Evolutionary conservation across 495 filamentous ascomycete genomes (phyloP).

Genomic region (Penicillium cosmopolitanum): DNA sequence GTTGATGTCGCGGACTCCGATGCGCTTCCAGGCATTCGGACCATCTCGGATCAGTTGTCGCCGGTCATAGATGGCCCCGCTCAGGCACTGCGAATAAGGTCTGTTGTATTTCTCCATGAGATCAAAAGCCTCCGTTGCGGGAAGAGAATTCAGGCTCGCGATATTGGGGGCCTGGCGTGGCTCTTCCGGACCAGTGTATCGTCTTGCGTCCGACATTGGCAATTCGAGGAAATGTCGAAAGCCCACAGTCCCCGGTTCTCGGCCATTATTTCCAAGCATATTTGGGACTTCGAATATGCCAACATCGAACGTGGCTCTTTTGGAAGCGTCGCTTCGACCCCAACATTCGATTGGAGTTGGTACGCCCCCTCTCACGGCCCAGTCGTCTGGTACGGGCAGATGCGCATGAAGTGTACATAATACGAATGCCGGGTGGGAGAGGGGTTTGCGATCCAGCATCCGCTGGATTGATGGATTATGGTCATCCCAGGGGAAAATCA

Average conservation of each 20-base stretch:
- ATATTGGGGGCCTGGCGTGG: conserved; percentile 34
- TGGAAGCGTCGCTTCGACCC: conserved; percentile 31
- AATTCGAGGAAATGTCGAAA: conserved; percentile 74
- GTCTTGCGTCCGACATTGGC: conserved; percentile 63
- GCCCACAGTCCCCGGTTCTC: conserved; percentile 76
- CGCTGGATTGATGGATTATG: conserved; percentile 63
- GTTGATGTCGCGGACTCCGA: conserved; percentile 46
- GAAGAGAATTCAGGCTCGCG: conserved; percentile 34
- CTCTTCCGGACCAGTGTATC: conserved; percentile 38
- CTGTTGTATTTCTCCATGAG: conserved; percentile 40
- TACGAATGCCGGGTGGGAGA: conserved; percentile 52
- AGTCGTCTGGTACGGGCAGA: conserved; percentile 44
- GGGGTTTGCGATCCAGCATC: conserved; percentile 58
- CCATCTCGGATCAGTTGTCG: conserved; percentile 40
- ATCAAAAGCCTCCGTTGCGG: conserved; percentile 40
- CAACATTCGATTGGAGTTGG: conserved; percentile 32
- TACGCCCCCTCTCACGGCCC: conserved; percentile 37
- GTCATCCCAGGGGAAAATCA: conserved; percentile 70
- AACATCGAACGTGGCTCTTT: conserved; percentile 59
- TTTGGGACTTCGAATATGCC: conserved; percentile 66
- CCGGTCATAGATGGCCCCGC: conserved; percentile 40
- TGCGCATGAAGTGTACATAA: conserved; percentile 51
- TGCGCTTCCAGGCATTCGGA: conserved; percentile 42
- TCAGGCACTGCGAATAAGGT: conserved; percentile 38
- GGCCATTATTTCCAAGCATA: conserved; percentile 73